A percentile compares a stretch with the other conserved stretches of the same genome.
These are phyloP conservation scores for Alternaria burnsii DNA, from an alignment of 2,329 filamentous ascomycete genomes.

Conservation along the genomic window DNA sequence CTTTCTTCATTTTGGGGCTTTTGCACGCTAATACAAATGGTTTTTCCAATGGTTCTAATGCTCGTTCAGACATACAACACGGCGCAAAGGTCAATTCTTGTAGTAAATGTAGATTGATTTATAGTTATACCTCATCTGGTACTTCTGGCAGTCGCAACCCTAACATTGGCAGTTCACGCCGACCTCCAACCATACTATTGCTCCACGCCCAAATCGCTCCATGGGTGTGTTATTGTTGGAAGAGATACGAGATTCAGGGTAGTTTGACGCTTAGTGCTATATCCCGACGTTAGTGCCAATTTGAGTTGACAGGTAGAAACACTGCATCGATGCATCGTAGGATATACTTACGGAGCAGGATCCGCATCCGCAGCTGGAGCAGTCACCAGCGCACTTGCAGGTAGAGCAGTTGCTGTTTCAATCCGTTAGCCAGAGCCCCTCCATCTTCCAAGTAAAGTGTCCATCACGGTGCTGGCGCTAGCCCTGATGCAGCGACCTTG, in stretches of 20 bases:
- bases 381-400: constrained; percentile 45
- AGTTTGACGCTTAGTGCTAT: constrained; percentile 22
- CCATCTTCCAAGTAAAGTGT: constrained; percentile 10
- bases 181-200: not conserved
- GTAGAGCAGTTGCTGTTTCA: constrained; percentile 33
- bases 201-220: not conserved
- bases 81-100: not conserved
- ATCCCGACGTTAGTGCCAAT: not conserved
- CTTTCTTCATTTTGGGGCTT: not conserved
- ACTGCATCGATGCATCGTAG: not conserved
- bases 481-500: constrained; percentile 2
- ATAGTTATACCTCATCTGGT: not conserved
- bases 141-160: not conserved
- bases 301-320: not conserved
- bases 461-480: constrained; percentile 32
- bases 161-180: constrained; percentile 2
- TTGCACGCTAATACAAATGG: not conserved
- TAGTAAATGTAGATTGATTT: not conserved
- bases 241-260: constrained; percentile 1
- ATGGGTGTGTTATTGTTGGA: not conserved
- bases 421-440: constrained; percentile 8
- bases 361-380: constrained; percentile 43
- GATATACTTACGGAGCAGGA: constrained; percentile 33
- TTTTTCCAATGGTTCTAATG: not conserved
- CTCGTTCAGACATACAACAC: not conserved